phyloP scores from a whole-genome alignment of 805 yeast genomes.

The Metschnikowia orientalis region DNA sequence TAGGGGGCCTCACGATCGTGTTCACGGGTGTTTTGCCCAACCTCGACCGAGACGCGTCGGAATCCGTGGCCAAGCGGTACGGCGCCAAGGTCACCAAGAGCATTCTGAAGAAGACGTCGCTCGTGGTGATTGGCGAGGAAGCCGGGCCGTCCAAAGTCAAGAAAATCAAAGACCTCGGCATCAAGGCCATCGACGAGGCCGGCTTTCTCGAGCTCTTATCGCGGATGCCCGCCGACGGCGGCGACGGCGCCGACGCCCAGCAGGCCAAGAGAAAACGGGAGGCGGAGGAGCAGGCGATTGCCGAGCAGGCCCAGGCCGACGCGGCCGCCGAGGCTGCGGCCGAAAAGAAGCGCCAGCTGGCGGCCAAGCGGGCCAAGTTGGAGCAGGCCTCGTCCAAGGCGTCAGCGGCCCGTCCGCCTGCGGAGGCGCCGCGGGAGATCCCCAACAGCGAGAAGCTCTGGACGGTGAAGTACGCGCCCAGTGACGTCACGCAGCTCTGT shows the following conservation, averaged over 20 bases:
- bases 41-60: slow-evolving; percentile 71
- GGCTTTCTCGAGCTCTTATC: slow-evolving; percentile 74
- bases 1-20: slow-evolving; percentile 84
- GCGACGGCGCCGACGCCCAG: slow-evolving; percentile 73
- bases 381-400: neutral
- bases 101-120: slow-evolving; percentile 76
- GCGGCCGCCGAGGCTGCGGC: slow-evolving; percentile 45
- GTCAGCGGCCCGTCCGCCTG: slow-evolving; percentile 2
- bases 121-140: slow-evolving; percentile 89
- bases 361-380: neutral
- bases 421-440: slow-evolving; percentile 27
- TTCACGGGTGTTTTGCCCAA: slow-evolving; percentile 88
- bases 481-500: slow-evolving; percentile 68
- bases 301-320: slow-evolving; percentile 35
- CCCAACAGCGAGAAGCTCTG: slow-evolving; percentile 67
- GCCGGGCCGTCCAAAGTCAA: slow-evolving; percentile 95
- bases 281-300: slow-evolving; percentile 57
- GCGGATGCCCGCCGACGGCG: slow-evolving; percentile 90
- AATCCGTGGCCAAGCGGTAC: slow-evolving; percentile 70
- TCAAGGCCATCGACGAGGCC: slow-evolving; percentile 81
- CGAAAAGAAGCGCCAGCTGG: slow-evolving; percentile 32
- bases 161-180: slow-evolving; percentile 65
- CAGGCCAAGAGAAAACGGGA: slow-evolving; percentile 66
- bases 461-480: slow-evolving; percentile 94
- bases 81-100: slow-evolving; percentile 91